These are phyloP conservation scores for Lithospermum erythrorhizon DNA, from an alignment of 257 asterid genomes.

Conservation along the genomic window DNA sequence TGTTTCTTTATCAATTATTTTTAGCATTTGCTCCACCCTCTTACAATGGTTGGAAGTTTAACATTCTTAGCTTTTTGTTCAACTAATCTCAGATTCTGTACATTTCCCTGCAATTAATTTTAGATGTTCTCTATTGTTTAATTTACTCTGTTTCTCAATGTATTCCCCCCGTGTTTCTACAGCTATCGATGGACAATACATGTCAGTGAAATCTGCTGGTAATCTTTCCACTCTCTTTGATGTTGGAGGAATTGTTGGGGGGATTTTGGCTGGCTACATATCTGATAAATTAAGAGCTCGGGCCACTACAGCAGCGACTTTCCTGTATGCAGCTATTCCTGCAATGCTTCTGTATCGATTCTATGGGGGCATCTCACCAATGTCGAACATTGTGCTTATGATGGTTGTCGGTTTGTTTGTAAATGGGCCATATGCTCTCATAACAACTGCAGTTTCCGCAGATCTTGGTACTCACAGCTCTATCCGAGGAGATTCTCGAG, in stretches of 20 bases:
- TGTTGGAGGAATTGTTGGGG: slow-evolving; percentile 78
- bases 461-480: slow-evolving; percentile 80
- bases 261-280: slow-evolving; percentile 66
- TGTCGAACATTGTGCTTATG: slow-evolving; percentile 53
- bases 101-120: background rate
- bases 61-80: background rate
- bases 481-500: slow-evolving; percentile 65
- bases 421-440: slow-evolving; percentile 85
- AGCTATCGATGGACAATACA: slow-evolving; percentile 65
- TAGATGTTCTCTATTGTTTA: background rate
- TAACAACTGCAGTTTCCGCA: slow-evolving; percentile 82
- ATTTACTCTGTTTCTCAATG: slow-evolving; percentile 13
- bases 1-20: background rate
- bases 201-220: slow-evolving; percentile 77
- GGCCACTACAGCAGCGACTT: slow-evolving; percentile 73
- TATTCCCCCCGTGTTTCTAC: slow-evolving; percentile 11
- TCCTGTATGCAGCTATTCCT: slow-evolving; percentile 75
- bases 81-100: background rate
- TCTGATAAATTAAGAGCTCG: slow-evolving; percentile 71
- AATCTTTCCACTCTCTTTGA: slow-evolving; percentile 84
- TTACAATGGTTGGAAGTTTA: background rate
- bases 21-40: background rate
- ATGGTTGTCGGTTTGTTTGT: slow-evolving; percentile 60
- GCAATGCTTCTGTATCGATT: slow-evolving; percentile 53
- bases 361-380: slow-evolving; percentile 47